A percentile compares a stretch with the other conserved stretches of the same genome.
Conservation (phyloP, 2,329 filamentous ascomycete genomes). For the Cladophialophora bantiana region DNA sequence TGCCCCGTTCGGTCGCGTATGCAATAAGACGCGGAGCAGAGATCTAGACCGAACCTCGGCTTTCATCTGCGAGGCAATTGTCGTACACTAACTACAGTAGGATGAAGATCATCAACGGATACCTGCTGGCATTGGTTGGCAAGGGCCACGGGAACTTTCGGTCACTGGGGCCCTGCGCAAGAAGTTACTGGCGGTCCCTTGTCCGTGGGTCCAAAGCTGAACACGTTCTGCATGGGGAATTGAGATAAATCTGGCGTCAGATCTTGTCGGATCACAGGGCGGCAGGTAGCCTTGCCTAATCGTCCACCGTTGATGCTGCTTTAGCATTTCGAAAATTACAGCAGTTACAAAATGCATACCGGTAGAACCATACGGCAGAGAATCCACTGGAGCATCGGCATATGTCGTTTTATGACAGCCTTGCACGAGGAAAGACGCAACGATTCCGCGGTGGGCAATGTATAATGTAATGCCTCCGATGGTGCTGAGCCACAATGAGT, state of each 20-base stretch:
- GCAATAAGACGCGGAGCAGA: not conserved
- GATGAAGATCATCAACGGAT: not conserved
- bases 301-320: constrained; percentile 3
- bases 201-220: not conserved
- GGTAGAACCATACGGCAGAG: constrained; percentile 11
- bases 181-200: not conserved
- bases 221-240: not conserved
- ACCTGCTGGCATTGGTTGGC: not conserved
- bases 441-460: not conserved
- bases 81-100: not conserved
- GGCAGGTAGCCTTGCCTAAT: not conserved
- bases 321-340: constrained; percentile 2
- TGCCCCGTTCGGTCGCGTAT: not conserved
- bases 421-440: constrained; percentile 1
- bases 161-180: not conserved
- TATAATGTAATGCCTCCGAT: not conserved
- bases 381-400: not conserved
- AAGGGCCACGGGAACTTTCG: not conserved
- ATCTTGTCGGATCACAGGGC: not conserved
- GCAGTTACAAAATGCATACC: not conserved
- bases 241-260: not conserved
- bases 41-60: not conserved
- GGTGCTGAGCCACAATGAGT: not conserved
- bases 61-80: not conserved
- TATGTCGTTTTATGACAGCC: constrained; percentile 1